Evolutionary conservation across 441 rosid species (phyloP).

Genomic region (Mallotus repandus): DNA sequence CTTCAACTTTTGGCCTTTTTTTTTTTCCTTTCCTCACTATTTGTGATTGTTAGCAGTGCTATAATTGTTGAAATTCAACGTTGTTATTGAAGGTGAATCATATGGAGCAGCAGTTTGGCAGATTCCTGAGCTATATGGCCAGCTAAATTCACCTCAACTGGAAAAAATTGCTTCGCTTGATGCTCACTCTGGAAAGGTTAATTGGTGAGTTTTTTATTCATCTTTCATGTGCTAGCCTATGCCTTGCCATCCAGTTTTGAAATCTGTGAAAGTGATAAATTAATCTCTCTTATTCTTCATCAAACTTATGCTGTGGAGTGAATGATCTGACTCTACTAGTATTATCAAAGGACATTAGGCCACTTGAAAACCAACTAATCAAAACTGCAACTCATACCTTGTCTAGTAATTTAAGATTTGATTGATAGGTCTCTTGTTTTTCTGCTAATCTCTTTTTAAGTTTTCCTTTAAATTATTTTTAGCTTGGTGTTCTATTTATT

Average conservation of each 20-base stretch:
- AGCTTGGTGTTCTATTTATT: not conserved
- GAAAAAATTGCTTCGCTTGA: constrained; percentile 83
- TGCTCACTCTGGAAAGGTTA: constrained; percentile 70
- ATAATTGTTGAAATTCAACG: not conserved
- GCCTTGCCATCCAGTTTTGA: not conserved
- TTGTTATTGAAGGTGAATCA: constrained; percentile 56
- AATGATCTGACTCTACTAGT: not conserved
- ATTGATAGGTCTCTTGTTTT: not conserved
- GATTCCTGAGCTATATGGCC: constrained; percentile 92
- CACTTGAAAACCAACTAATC: no score
- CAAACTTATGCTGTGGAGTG: not conserved
- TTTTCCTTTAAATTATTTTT: not conserved
- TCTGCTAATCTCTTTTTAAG: not conserved
- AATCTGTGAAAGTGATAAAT: not conserved
- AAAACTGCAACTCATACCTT: not conserved
- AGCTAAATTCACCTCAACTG: constrained; percentile 73
- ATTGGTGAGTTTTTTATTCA: constrained; percentile 51
- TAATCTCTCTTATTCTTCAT: not conserved
- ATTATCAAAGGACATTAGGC: not conserved
- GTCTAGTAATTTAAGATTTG: not conserved
- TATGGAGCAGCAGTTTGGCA: constrained; percentile 93
- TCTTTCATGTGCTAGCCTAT: not conserved
- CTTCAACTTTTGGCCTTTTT: no score
- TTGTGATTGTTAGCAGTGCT: no score
- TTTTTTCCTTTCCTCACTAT: no score